phyloP scores from a whole-genome alignment of 257 asterid species.

The Ehretia macrophylla region DNA sequence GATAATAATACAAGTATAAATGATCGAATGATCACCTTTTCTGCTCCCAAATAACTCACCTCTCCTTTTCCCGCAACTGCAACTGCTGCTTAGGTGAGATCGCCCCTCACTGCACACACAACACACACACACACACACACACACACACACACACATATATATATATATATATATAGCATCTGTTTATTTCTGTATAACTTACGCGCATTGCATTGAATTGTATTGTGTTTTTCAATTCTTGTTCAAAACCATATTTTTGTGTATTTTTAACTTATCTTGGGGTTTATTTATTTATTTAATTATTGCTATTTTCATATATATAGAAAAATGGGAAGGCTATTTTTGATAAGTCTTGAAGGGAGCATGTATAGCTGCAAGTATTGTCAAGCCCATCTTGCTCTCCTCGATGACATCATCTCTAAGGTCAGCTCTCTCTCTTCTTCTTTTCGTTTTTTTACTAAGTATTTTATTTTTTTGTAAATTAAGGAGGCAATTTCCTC shows the following conservation, averaged over 20 bases:
- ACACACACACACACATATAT: no score
- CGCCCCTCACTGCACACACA: neutral
- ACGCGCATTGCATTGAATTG: neutral
- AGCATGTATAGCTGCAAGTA: constrained; percentile 60
- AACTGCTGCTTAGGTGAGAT: neutral
- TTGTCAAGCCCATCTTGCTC: constrained; percentile 68
- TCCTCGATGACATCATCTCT: constrained; percentile 49
- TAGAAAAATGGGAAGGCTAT: constrained; percentile 60
- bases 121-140: neutral
- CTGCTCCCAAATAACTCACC: neutral
- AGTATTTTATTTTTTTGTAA: neutral
- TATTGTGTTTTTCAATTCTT: neutral
- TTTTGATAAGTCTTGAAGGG: constrained; percentile 56
- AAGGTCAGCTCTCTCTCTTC: constrained; percentile 36
- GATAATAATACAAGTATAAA: neutral
- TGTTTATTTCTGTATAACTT: neutral
- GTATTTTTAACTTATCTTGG: neutral
- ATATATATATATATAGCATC: no score
- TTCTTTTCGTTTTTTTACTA: neutral
- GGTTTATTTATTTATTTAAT: neutral
- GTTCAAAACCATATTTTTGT: no score
- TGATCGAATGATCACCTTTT: neutral
- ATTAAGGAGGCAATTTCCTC: no score
- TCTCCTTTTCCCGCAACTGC: neutral
- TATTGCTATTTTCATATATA: neutral